Evolutionary conservation across 2,329 filamentous ascomycete genomes (phyloP).

Genomic region (Pseudogymnoascus sp.): DNA sequence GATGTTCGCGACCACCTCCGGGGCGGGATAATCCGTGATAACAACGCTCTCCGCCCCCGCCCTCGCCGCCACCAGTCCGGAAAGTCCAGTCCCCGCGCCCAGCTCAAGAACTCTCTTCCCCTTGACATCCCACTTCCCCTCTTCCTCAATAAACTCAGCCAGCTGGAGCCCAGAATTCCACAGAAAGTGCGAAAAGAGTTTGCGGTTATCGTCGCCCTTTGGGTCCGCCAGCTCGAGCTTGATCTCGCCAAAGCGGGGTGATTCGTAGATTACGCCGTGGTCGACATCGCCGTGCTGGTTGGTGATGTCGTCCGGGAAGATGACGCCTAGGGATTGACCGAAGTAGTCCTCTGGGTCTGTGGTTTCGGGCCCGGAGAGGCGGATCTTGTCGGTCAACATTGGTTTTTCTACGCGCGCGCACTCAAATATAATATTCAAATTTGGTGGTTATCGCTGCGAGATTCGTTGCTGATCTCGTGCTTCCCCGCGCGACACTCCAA

Average conservation of each 20-base stretch:
- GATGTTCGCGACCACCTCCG: conserved; percentile 51
- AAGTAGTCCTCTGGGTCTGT: conserved; percentile 53
- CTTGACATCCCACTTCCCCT: conserved; percentile 39
- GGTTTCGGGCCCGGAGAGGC: conserved; percentile 31
- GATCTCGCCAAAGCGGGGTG: conserved; percentile 31
- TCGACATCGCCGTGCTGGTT: conserved; percentile 55
- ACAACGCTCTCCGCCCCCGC: conserved; percentile 44
- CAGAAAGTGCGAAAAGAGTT: conserved; percentile 63
- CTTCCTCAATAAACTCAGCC: conserved; percentile 46
- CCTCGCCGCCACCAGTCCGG: conserved; percentile 42
- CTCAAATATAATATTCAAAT: neutral
- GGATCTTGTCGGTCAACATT: conserved; percentile 44
- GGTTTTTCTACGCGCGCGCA: neutral
- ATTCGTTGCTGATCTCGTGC: neutral
- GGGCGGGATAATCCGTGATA: conserved; percentile 62
- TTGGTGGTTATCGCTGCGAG: neutral
- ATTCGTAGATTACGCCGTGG: conserved; percentile 52
- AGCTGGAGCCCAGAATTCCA: conserved; percentile 60
- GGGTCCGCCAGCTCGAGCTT: conserved; percentile 33
- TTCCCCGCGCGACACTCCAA: neutral
- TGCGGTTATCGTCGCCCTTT: conserved; percentile 44
- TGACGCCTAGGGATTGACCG: conserved; percentile 48
- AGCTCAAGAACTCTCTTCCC: conserved; percentile 53
- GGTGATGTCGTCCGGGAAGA: conserved; percentile 61
- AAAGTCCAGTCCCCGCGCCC: conserved; percentile 56